Conservation (phyloP, 2,329 filamentous ascomycete species). For the Stagonosporopsis vannaccii region DNA sequence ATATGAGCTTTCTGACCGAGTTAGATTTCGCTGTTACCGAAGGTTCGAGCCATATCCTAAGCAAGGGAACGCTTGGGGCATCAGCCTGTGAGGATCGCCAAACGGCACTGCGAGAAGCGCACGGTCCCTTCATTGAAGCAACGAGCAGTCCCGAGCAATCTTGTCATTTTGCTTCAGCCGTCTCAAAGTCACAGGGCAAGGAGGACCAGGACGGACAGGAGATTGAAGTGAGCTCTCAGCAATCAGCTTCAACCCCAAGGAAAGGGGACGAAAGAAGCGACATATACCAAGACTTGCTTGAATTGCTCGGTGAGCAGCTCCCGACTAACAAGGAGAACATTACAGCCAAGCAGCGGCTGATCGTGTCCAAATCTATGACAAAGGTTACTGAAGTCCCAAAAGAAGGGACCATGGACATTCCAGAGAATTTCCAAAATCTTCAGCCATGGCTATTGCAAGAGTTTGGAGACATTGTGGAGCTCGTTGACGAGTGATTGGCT, state of each 20-base stretch:
- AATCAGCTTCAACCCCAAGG: too few species aligned
- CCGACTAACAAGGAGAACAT: not conserved
- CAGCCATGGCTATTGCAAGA: slow-evolving; percentile 50
- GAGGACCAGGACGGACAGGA: not conserved
- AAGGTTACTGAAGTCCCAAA: not conserved
- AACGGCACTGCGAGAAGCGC: not conserved
- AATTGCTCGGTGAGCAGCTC: not conserved
- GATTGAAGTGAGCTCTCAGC: not conserved
- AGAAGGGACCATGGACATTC: slow-evolving; percentile 14
- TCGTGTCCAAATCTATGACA: not conserved
- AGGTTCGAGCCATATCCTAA: not conserved
- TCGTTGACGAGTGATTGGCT: slow-evolving; percentile 34
- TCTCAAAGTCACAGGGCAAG: not conserved
- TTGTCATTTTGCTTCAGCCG: not conserved
- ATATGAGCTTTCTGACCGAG: slow-evolving; percentile 14
- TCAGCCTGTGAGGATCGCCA: too few species aligned
- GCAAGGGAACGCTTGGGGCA: not conserved
- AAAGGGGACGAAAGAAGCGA: not conserved
- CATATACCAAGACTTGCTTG: not conserved
- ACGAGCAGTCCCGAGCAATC: not conserved
- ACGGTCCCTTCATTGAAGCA: not conserved
- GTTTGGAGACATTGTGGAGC: slow-evolving; percentile 51
- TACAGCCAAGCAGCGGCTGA: not conserved
- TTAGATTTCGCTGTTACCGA: not conserved
- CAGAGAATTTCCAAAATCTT: slow-evolving; percentile 42